Base-by-base conservation (phyloP, 306 rosid genomes). In the Rosa rugosa region DNA sequence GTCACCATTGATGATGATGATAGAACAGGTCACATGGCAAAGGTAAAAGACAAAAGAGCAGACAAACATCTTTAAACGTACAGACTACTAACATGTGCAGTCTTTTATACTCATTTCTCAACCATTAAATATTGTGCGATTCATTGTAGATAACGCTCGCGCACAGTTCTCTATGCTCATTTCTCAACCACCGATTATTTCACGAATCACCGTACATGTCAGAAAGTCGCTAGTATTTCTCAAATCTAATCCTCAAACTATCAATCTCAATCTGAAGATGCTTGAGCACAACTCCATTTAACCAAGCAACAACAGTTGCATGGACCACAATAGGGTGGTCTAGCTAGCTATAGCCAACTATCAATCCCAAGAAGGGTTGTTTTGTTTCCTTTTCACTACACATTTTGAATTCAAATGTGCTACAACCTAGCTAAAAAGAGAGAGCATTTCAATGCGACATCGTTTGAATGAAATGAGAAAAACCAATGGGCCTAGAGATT, bases 281-380 rank as follows among this genome's bases (percentile, higher is more conserved):
- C 11, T 1, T 13, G 62, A 13, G 42, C 13, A n/a, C 5, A 57
- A 10, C 50, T 27, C 6, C 5, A 38, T 75, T 75, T 27, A 75
- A 60, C 56, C 14, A 25, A 34, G 7, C 71, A 60, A 47, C 31
- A 60, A 31, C 6, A 14, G 5, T 38, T 9, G 70, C 57, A 59
- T 44, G 79, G 79, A 62, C 71, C 79, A 75, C 70, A 45, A 2
- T 44, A 23, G 46, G 79, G 56, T 60, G 79, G 42, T 75, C 59
- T 75, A 36, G 71, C 71, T 66, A 36, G 11, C 25, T 38, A 66
- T 34, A 64, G 44, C 45, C 69, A 64, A 31, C 69, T 6, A 34
- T 34, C 22, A 64, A 64, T 14, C 69, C 42, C 69, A 64, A 64
- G 22, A 64, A 64, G n/a, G 18, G n/a, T 34, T 8, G 44, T 34